Conservation (phyloP, 2,329 filamentous ascomycete genomes). For the Bipolaris zeicola region DNA sequence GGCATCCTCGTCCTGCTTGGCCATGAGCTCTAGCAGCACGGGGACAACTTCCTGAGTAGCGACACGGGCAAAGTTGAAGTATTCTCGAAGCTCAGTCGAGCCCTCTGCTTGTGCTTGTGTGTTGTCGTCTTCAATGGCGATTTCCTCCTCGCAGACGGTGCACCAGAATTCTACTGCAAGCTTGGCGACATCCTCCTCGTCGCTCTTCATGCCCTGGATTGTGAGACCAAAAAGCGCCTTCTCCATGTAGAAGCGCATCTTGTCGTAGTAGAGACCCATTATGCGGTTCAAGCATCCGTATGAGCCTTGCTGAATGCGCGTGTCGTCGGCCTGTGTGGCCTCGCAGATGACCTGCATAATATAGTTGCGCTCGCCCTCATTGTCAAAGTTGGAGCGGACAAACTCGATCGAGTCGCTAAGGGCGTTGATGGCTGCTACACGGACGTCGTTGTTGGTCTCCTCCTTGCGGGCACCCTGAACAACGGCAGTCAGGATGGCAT, state of each 20-base stretch:
- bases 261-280: constrained; percentile 98
- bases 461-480: constrained; percentile 97
- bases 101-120: constrained; percentile 73
- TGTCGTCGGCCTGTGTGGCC: constrained; percentile 91
- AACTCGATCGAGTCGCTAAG: constrained; percentile 97
- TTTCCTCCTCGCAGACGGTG: constrained; percentile 99
- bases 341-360: constrained; percentile 99
- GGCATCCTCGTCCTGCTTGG: constrained; percentile 97
- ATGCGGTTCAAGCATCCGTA: constrained; percentile 98
- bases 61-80: constrained; percentile 94
- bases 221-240: constrained; percentile 97
- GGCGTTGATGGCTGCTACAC: constrained; percentile 88
- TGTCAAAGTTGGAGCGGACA: constrained; percentile 97
- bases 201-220: constrained; percentile 97
- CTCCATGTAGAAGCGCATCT: constrained; percentile 99
- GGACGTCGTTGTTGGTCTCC: constrained; percentile 88
- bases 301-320: constrained; percentile 89
- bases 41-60: constrained; percentile 94
- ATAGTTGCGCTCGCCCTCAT: constrained; percentile 98
- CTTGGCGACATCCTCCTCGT: constrained; percentile 97
- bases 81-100: constrained; percentile 82
- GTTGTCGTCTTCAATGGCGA: constrained; percentile 97
- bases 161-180: constrained; percentile 99
- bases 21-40: constrained; percentile 83
- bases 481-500: constrained; percentile 95